Evolutionary conservation across 805 yeast genomes (phyloP).

Genomic region (Lachancea thermotolerans): DNA sequence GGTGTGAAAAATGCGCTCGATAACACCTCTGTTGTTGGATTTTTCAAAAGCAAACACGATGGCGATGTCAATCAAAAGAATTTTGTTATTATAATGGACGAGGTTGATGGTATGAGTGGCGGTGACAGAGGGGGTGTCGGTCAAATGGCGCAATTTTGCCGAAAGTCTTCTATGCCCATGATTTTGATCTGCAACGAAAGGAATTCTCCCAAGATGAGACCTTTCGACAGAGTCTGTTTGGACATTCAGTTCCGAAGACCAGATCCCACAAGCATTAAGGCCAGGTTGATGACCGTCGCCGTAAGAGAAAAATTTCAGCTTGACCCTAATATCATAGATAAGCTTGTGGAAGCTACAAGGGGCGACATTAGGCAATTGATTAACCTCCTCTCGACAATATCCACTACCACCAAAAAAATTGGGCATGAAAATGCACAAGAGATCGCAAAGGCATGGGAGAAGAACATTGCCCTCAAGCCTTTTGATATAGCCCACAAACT

Average conservation of each 20-base stretch:
- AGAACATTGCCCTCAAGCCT: slow-evolving; percentile 84
- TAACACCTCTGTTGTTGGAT: slow-evolving; percentile 81
- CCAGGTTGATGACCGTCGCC: slow-evolving; percentile 87
- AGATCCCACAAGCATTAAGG: slow-evolving; percentile 67
- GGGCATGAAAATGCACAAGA: slow-evolving; percentile 51
- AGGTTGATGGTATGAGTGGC: slow-evolving; percentile 98
- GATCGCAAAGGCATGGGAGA: slow-evolving; percentile 71
- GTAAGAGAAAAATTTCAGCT: slow-evolving; percentile 73
- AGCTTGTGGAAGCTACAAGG: slow-evolving; percentile 74
- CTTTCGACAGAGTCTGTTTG: slow-evolving; percentile 76
- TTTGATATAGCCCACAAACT: slow-evolving; percentile 78
- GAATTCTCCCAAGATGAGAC: slow-evolving; percentile 89
- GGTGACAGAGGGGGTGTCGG: slow-evolving; percentile 99
- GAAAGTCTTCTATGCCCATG: slow-evolving; percentile 80
- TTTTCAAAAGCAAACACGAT: slow-evolving; percentile 38
- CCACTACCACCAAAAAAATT: slow-evolving; percentile 62
- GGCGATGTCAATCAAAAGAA: slow-evolving; percentile 40
- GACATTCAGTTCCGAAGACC: slow-evolving; percentile 89
- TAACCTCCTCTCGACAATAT: slow-evolving; percentile 77
- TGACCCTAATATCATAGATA: slow-evolving; percentile 75
- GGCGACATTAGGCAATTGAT: slow-evolving; percentile 94
- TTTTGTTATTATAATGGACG: slow-evolving; percentile 91
- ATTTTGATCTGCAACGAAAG: slow-evolving; percentile 92
- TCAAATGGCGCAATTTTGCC: slow-evolving; percentile 79
- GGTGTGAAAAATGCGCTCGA: slow-evolving; percentile 64